Evolutionary conservation across 306 rosid genomes (phyloP), one percentile per base, ranked within the genome.

Genomic region (Pyrus communis): DNA sequence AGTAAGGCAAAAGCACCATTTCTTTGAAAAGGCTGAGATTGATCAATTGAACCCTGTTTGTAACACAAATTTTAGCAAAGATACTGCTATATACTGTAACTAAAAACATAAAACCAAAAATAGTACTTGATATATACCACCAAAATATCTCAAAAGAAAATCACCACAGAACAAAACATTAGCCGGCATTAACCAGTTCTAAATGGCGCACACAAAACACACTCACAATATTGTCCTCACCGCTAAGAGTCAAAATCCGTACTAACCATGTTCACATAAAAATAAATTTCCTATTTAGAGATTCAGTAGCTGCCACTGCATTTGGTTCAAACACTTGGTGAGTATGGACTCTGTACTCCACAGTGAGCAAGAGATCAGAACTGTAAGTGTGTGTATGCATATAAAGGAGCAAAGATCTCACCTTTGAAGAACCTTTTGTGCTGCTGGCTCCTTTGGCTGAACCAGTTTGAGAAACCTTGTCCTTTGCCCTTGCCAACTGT

Each of bases 11-110:
- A 75, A 21, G 99, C 98, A 77, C 97, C 99, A 52, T 96, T 93
- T 79, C 58, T 91, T 76, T 96, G 98, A 87, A 96, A 88, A 78
- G 99, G 99, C 84, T 93, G 99, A 71, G 98, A 96, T 43, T 92
- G 91, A 82, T 96, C 99, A 79, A 93, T 71, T 49, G 88, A 71
- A 79, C 86, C 93, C 99, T 96, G 93, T 82, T 87, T 70, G 69
- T 71, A 27, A 81, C 64, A 49, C 73, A 80, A 19, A 70, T 63
- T 72, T 31, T 75, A 70, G 74, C 12, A 51, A 62, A 4, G 17
- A 15, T 45, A 28, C 22, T 45, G 12, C 15, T 45, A 45, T 69
- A 13, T 25, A 69, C 38, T 7, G 42, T 64, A 17, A 30, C 8
- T 68, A 7, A 68, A 42, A 43, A 23, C 14, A 69, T 10, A 6